These are phyloP conservation scores for Lentinula aciculospora DNA, from an alignment of 768 basidiomycete genomes.

Conservation along the genomic window DNA sequence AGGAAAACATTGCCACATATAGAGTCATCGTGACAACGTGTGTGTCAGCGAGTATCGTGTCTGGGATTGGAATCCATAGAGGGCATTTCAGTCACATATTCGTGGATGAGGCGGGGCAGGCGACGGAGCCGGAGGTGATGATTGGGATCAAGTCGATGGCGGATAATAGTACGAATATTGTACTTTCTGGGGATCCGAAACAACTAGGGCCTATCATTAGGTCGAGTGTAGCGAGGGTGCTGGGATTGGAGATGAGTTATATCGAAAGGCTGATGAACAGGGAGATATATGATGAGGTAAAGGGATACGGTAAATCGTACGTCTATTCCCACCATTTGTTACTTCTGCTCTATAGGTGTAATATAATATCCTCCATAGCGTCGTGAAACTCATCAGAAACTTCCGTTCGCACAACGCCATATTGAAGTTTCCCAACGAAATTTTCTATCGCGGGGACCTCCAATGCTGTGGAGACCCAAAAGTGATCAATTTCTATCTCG, in stretches of 20 bases:
- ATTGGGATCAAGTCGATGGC: constrained; percentile 36
- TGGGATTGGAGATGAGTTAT: constrained; percentile 33
- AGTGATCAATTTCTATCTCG: constrained; percentile 33
- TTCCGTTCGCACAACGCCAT: constrained; percentile 54
- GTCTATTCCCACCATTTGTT: constrained; percentile 3
- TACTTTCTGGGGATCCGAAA: constrained; percentile 41
- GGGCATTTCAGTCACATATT: constrained; percentile 69
- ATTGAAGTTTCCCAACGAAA: constrained; percentile 49
- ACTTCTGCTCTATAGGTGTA: neutral
- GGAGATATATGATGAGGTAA: constrained; percentile 15
- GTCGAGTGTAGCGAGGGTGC: constrained; percentile 28
- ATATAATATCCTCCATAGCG: constrained; percentile 21
- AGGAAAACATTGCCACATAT: constrained; percentile 34
- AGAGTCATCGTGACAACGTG: constrained; percentile 62
- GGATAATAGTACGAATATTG: constrained; percentile 25
- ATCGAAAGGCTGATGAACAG: constrained; percentile 30
- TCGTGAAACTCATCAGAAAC: constrained; percentile 57
- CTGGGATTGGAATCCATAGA: constrained; percentile 48
- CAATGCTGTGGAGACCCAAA: constrained; percentile 37
- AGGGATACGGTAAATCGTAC: constrained; percentile 17
- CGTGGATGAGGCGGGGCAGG: constrained; percentile 69
- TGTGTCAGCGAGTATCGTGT: constrained; percentile 51
- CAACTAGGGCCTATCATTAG: constrained; percentile 42
- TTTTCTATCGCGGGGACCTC: constrained; percentile 51
- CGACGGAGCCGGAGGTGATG: constrained; percentile 63